Base-by-base conservation (phyloP, 352 stramenopile genomes). In the Phytophthora aleatoria region DNA sequence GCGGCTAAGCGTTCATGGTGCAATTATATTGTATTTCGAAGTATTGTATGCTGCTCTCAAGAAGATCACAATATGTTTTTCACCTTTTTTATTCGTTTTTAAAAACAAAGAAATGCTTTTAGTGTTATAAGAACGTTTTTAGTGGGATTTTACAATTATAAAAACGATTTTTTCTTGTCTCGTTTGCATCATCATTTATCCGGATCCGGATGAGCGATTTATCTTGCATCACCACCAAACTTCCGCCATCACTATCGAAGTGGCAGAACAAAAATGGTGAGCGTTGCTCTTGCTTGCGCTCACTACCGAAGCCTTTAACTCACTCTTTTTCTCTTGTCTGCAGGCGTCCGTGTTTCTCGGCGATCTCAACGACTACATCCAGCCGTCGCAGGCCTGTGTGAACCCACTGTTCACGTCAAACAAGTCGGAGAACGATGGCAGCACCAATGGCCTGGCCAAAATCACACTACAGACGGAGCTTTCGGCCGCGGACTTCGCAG, bases 361-460 rank as follows among this genome's bases (percentile, higher is more conserved):
- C 2, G 94, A 98, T 67, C 77, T 98, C 1, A 80, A 98, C 66
- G 94, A 98, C 82, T 98, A 97, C 73, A 98, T 98, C 64, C 75
- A 90, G 70, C 94, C 94, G 51, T 94, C 91, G 16, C 93, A 98
- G 74, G 91, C 94, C 13, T 98, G 94, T 57, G 86, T 98, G 31
- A 98, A 98, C 65, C 94, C 94, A 36, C 73, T 98, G 30, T 97
- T 98, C 73, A 90, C 83, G n/a, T 73, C 77, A 33, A 53, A 76
- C 43, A 58, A 64, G 24, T 26, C 44, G 2, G 35, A 45, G 28
- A 48, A 10, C 42, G 27, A 28, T 16, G 30, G 42, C 59, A 59
- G 42, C 49, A 38, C 67, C n/a, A 63, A 62, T 26, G 78, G 79
- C 30, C 45, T 87, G 11, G 81, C 81, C 48, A 91, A 88, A 64